phyloP scores from a whole-genome alignment of 164 flowering plant species.

The Aristolochia fimbriata region DNA sequence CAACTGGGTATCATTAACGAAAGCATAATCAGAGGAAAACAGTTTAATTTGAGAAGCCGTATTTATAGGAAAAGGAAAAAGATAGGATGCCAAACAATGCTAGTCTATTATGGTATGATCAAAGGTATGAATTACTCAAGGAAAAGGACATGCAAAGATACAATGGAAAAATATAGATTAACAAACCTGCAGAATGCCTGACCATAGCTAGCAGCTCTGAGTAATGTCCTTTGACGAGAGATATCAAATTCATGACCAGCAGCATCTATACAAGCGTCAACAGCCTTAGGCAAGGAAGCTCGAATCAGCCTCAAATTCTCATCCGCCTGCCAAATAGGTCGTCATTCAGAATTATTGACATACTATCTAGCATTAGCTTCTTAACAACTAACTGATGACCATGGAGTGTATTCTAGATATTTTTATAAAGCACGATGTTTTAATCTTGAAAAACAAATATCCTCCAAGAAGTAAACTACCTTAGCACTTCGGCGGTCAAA shows the following conservation, averaged over 20 bases:
- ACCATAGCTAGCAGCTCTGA: constrained; percentile 98
- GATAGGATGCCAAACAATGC: not conserved
- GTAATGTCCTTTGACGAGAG: constrained; percentile 69
- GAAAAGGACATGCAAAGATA: too few relatives aligned
- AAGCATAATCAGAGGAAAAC: constrained; percentile 37
- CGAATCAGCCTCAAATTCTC: constrained; percentile 91
- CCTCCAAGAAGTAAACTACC: constrained; percentile 26
- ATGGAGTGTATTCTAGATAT: too few relatives aligned
- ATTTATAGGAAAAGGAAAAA: not conserved
- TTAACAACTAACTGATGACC: too few relatives aligned
- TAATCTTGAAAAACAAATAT: too few relatives aligned
- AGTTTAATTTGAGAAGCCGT: not conserved
- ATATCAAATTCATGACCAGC: constrained; percentile 95
- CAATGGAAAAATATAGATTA: not conserved
- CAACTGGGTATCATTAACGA: constrained; percentile 77
- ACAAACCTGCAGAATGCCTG: constrained; percentile 94
- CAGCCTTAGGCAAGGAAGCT: constrained; percentile 79
- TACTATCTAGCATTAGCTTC: not conserved
- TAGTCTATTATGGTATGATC: not conserved
- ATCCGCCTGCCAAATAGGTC: constrained; percentile 63
- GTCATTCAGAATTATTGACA: not conserved
- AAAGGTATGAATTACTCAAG: not conserved
- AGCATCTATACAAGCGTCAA: constrained; percentile 95
- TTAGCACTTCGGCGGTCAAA: constrained; percentile 92
- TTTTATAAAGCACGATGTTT: too few relatives aligned